A percentile compares a stretch with the other conserved stretches of the same genome.
phyloP scores from a whole-genome alignment of 2,329 filamentous ascomycete genomes.

The Aureobasidium sp. region DNA sequence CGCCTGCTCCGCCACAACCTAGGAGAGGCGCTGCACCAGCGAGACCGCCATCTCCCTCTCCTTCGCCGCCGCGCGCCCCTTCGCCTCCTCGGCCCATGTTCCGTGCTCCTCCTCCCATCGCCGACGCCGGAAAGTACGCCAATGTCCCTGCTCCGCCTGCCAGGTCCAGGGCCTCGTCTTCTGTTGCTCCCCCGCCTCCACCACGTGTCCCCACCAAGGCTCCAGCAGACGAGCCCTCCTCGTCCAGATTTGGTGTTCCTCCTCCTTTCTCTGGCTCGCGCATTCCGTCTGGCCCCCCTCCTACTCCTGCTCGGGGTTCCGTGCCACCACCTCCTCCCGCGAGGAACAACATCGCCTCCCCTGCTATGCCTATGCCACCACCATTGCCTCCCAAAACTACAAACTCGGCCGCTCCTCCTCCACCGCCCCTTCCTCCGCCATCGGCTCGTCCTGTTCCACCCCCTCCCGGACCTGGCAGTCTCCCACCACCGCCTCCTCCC shows the following conservation, averaged over 20 bases:
- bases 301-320: conserved; percentile 33
- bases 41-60: conserved; percentile 44
- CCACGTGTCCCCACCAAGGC: conserved; percentile 40
- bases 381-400: conserved; percentile 32
- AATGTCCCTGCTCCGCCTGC: conserved; percentile 41
- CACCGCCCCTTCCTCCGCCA: conserved; percentile 32
- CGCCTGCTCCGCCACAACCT: conserved; percentile 46
- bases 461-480: conserved; percentile 28
- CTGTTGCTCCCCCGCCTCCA: conserved; percentile 28
- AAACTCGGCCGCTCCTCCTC: conserved; percentile 26
- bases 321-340: conserved; percentile 15
- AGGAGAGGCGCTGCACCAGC: conserved; percentile 35
- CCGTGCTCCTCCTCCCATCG: conserved; percentile 75
- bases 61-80: conserved; percentile 59
- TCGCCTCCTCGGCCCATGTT: conserved; percentile 65
- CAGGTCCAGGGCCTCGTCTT: conserved; percentile 43
- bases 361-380: conserved; percentile 31
- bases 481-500: conserved; percentile 35
- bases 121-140: conserved; percentile 80
- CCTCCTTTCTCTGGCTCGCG: conserved; percentile 66
- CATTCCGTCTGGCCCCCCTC: conserved; percentile 48
- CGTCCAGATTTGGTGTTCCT: conserved; percentile 63
- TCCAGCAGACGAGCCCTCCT: conserved; percentile 53
- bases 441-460: conserved; percentile 23
- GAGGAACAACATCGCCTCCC: conserved; percentile 25